phyloP scores from a whole-genome alignment of 2,329 filamentous ascomycete species.

The Alternaria triticimaculans region DNA sequence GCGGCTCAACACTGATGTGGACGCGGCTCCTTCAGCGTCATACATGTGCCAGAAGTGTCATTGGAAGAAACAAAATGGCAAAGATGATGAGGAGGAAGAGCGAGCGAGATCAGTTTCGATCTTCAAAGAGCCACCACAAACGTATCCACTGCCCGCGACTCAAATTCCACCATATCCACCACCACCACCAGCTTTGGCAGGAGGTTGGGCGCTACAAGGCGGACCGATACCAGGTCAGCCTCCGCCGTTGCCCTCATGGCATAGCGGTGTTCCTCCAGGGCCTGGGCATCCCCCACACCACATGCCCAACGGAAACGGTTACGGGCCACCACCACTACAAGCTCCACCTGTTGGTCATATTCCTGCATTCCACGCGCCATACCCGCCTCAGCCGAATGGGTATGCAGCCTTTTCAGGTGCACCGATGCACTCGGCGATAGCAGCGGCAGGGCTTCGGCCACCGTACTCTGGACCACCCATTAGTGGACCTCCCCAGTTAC shows the following conservation, averaged over 20 bases:
- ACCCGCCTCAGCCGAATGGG: slow-evolving; percentile 40
- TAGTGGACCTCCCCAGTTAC: slow-evolving; percentile 40
- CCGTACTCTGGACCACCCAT: slow-evolving; percentile 38
- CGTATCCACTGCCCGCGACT: slow-evolving; percentile 41
- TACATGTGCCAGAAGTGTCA: slow-evolving; percentile 59
- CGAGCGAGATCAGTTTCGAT: slow-evolving; percentile 38
- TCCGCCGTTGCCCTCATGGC: slow-evolving; percentile 42
- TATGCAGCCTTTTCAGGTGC: slow-evolving; percentile 43
- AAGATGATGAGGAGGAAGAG: slow-evolving; percentile 38
- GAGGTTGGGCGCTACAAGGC: slow-evolving; percentile 31
- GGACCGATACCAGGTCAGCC: slow-evolving; percentile 30
- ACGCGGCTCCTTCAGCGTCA: slow-evolving; percentile 13
- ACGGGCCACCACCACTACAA: slow-evolving; percentile 32
- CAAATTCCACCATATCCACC: slow-evolving; percentile 34
- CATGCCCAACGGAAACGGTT: slow-evolving; percentile 42
- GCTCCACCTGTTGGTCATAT: slow-evolving; percentile 32
- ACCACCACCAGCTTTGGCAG: slow-evolving; percentile 24
- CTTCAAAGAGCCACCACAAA: slow-evolving; percentile 42
- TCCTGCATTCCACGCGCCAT: slow-evolving; percentile 43
- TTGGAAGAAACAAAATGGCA: slow-evolving; percentile 52
- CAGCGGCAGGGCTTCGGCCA: slow-evolving; percentile 34
- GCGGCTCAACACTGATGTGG: slow-evolving; percentile 32
- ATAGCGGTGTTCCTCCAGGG: slow-evolving; percentile 31
- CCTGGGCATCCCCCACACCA: slow-evolving; percentile 32
- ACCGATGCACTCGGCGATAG: slow-evolving; percentile 38